phyloP scores from a whole-genome alignment of 345 rosid species.

The Euphorbia peplus region DNA sequence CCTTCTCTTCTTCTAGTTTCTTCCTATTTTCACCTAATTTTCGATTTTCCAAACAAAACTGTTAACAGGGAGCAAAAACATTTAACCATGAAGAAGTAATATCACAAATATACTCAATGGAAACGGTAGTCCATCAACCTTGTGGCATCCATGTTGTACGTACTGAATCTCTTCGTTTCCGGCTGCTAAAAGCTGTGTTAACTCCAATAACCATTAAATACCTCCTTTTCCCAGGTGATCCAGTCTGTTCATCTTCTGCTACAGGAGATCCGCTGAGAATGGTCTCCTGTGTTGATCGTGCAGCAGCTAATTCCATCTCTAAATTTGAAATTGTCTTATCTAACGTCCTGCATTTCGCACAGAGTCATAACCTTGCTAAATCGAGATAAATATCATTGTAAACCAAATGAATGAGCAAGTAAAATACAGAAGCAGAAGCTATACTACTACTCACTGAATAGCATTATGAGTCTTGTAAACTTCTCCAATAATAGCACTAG shows the following conservation, averaged over 20 bases:
- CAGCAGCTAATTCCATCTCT: constrained; percentile 98
- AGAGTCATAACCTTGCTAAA: constrained; percentile 10
- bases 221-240: constrained; percentile 49
- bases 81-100: constrained; percentile 9
- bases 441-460: constrained; percentile 68
- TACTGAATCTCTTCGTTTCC: constrained; percentile 91
- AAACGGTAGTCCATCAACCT: constrained; percentile 42
- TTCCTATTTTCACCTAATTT: constrained; percentile 74
- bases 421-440: background rate
- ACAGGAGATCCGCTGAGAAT: constrained; percentile 64
- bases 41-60: constrained; percentile 13
- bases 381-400: constrained; percentile 11
- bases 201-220: constrained; percentile 89
- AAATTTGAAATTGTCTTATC: constrained; percentile 90
- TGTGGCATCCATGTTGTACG: constrained; percentile 97
- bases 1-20: constrained; percentile 89
- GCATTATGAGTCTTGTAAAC: constrained; percentile 75
- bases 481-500: constrained; percentile 63
- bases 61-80: constrained; percentile 8
- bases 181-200: constrained; percentile 93
- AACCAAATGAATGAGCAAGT: constrained; percentile 2
- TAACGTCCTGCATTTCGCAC: constrained; percentile 50
- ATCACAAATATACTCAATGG: background rate
- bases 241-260: constrained; percentile 48
- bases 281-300: constrained; percentile 77